Conservation (phyloP, 371 early-diverging fungal genomes). For the Saksenaea oblongispora region DNA sequence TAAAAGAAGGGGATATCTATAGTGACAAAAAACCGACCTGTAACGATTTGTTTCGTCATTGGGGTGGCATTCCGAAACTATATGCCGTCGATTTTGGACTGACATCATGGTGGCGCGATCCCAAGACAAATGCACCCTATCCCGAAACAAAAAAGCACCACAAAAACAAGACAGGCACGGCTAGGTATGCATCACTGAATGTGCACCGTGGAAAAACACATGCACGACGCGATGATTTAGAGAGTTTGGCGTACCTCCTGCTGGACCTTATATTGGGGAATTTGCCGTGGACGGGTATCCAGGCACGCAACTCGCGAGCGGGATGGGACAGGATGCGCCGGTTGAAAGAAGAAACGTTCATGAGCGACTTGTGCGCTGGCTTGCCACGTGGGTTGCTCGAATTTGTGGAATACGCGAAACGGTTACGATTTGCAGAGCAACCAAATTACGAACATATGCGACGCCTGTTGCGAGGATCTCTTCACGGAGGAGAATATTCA, state of each 20-base stretch:
- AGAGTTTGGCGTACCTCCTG: slow-evolving; percentile 60
- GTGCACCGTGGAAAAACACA: slow-evolving; percentile 62
- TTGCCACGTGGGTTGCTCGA: slow-evolving; percentile 56
- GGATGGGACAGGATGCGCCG: slow-evolving; percentile 66
- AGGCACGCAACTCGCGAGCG: slow-evolving; percentile 52
- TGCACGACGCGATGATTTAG: slow-evolving; percentile 64
- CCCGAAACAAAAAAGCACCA: slow-evolving; percentile 46
- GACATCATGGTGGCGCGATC: slow-evolving; percentile 53
- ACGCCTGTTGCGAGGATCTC: slow-evolving; percentile 40
- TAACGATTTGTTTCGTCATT: slow-evolving; percentile 18
- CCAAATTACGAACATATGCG: slow-evolving; percentile 87
- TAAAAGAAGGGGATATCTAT: slow-evolving; percentile 20
- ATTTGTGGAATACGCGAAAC: slow-evolving; percentile 75
- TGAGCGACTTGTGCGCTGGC: slow-evolving; percentile 58
- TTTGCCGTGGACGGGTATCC: slow-evolving; percentile 67
- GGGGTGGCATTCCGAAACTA: slow-evolving; percentile 28
- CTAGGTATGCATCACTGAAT: slow-evolving; percentile 64
- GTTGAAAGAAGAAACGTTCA: slow-evolving; percentile 52
- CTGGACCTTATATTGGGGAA: slow-evolving; percentile 58
- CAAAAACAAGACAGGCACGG: slow-evolving; percentile 62
- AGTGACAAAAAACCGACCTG: slow-evolving; percentile 9
- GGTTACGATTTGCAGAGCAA: slow-evolving; percentile 84
- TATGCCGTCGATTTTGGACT: slow-evolving; percentile 62
- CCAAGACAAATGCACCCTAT: slow-evolving; percentile 45
- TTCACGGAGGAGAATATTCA: slow-evolving; percentile 23